Evolutionary conservation across 257 asterid genomes (phyloP).

Genomic region (Voacanga thouarsii): DNA sequence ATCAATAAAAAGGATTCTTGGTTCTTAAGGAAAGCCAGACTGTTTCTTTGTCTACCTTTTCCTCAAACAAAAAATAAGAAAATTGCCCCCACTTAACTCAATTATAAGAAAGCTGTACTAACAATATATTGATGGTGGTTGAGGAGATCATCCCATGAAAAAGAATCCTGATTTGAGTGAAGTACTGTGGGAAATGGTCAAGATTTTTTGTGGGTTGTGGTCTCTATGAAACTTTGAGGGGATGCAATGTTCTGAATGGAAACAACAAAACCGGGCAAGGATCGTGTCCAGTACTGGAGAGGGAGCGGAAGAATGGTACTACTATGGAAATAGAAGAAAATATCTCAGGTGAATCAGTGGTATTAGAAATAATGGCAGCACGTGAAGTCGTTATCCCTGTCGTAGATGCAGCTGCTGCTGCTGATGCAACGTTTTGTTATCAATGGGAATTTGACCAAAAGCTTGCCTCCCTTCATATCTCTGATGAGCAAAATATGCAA

Average conservation of each 20-base stretch:
- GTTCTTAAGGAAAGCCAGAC: slow-evolving; percentile 4
- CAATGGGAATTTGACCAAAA: neutral
- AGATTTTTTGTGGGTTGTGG: neutral
- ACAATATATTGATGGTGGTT: neutral
- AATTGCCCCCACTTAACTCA: neutral
- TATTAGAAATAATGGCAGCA: slow-evolving; percentile 3
- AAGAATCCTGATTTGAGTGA: neutral
- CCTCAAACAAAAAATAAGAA: neutral
- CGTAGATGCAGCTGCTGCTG: neutral
- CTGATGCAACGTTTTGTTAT: neutral
- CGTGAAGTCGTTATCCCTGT: neutral
- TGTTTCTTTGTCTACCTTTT: neutral
- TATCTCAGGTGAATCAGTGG: neutral
- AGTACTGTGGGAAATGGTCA: neutral
- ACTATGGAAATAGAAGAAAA: neutral
- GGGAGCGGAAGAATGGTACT: neutral
- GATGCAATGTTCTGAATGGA: neutral
- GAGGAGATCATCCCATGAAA: neutral
- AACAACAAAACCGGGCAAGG: neutral
- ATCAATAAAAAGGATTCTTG: neutral
- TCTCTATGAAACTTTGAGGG: neutral
- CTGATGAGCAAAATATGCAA: no score
- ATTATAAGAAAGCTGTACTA: neutral
- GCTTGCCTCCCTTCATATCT: neutral
- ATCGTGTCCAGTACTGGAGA: no score